Conservation (phyloP, 148 eudicot genomes). For the Rhododendron griersonianum region DNA sequence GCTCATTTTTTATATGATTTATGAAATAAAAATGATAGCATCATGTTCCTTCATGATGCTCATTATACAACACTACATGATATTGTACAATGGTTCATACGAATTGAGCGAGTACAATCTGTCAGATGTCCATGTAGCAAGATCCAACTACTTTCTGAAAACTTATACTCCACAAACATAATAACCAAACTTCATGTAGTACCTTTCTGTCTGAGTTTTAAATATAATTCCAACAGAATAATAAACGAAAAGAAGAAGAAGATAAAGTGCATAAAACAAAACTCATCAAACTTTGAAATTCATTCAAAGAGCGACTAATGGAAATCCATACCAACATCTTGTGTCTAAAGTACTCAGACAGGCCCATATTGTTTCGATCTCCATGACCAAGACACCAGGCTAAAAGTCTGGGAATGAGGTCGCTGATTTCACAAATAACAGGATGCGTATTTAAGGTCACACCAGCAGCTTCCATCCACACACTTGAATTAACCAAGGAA, state of each 20-base stretch:
- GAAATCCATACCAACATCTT: conserved; percentile 64
- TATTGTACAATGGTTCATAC: neutral
- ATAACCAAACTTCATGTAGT: neutral
- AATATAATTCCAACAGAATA: neutral
- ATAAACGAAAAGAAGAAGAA: neutral
- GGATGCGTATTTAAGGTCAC: conserved; percentile 17
- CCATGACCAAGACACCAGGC: conserved; percentile 43
- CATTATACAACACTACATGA: neutral
- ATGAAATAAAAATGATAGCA: neutral
- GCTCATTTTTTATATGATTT: neutral
- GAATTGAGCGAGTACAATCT: neutral
- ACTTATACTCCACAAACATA: neutral
- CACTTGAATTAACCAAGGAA: conserved; percentile 42
- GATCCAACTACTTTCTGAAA: neutral
- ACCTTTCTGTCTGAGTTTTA: neutral
- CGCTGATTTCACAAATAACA: conserved; percentile 31
- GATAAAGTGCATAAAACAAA: neutral
- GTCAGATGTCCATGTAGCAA: neutral
- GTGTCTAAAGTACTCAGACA: conserved; percentile 68
- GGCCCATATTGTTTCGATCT: conserved; percentile 11
- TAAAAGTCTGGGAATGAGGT: conserved; percentile 47
- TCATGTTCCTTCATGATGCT: neutral
- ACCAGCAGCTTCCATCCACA: conserved; percentile 21
- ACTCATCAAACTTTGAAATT: neutral
- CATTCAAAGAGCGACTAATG: neutral